Percentiles rank a stretch among this genome's conserved stretches.
phyloP scores from a whole-genome alignment of 2,329 filamentous ascomycete genomes.

The Xylaria sp. region DNA sequence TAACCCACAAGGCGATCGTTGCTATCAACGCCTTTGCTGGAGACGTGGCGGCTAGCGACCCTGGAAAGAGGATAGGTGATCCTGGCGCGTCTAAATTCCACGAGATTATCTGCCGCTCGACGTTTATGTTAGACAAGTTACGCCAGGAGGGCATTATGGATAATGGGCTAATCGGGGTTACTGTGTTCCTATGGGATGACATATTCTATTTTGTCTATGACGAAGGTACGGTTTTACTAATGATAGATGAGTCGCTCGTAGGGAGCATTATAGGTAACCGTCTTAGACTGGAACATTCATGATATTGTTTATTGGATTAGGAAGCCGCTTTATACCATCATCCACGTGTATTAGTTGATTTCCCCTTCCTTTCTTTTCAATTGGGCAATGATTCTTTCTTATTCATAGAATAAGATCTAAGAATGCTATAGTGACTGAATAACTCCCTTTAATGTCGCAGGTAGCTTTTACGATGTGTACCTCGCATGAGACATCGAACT shows the following conservation, averaged over 20 bases:
- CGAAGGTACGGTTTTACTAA: too few species aligned
- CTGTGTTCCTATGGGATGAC: neutral
- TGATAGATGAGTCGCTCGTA: too few species aligned
- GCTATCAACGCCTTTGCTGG: neutral
- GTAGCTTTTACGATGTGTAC: neutral
- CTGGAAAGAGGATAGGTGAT: too few species aligned
- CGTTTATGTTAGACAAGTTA: neutral
- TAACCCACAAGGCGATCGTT: neutral
- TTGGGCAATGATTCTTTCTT: neutral
- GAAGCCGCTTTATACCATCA: neutral
- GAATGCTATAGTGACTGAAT: too few species aligned
- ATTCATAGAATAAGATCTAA: neutral
- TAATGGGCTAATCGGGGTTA: neutral
- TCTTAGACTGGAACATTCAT: too few species aligned
- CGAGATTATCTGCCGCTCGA: constrained; percentile 7
- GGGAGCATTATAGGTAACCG: too few species aligned
- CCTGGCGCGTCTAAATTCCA: neutral
- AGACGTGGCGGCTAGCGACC: neutral
- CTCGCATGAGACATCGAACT: neutral
- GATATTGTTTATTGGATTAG: neutral
- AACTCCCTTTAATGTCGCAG: neutral
- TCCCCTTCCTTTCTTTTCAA: neutral
- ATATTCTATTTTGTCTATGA: neutral
- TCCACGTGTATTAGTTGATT: too few species aligned
- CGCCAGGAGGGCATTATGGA: neutral